Conservation (phyloP, 257 asterid species). For the Lithospermum erythrorhizon region DNA sequence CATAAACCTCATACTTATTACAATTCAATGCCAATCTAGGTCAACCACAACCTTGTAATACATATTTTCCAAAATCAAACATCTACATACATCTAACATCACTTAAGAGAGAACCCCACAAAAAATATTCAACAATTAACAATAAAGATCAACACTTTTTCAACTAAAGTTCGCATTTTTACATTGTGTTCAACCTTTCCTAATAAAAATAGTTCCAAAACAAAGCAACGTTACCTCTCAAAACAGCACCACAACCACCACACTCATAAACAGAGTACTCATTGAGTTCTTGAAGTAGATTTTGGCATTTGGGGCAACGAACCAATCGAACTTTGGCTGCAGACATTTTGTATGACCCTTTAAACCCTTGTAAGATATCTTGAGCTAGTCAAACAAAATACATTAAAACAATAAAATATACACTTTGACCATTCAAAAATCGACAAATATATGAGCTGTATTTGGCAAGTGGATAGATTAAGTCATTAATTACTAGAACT, state of each 20-base stretch:
- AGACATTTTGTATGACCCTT: conserved; percentile 32
- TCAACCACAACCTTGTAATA: too few species aligned
- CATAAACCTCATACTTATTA: neutral
- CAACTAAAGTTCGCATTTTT: neutral
- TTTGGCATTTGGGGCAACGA: conserved; percentile 77
- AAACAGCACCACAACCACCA: conserved; percentile 77
- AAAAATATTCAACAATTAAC: neutral
- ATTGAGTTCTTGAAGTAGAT: conserved; percentile 61
- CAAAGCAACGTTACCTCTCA: conserved; percentile 40
- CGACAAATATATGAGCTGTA: neutral
- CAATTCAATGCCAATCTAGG: neutral
- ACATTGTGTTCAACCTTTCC: neutral
- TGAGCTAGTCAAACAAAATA: conserved; percentile 15
- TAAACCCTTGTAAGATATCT: conserved; percentile 10
- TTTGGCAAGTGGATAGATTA: too few species aligned
- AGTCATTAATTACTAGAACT: too few species aligned
- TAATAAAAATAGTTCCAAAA: neutral
- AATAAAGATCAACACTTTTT: neutral
- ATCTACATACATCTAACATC: conserved; percentile 7
- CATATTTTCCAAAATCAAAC: too few species aligned
- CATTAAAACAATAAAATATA: neutral
- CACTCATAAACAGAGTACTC: conserved; percentile 72
- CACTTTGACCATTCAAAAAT: neutral
- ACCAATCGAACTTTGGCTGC: conserved; percentile 62
- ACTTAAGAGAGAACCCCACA: neutral